Percentiles rank a stretch among this genome's conserved stretches.
Conservation (phyloP, 805 yeast species). For the Wickerhamomyces mucosus region DNA sequence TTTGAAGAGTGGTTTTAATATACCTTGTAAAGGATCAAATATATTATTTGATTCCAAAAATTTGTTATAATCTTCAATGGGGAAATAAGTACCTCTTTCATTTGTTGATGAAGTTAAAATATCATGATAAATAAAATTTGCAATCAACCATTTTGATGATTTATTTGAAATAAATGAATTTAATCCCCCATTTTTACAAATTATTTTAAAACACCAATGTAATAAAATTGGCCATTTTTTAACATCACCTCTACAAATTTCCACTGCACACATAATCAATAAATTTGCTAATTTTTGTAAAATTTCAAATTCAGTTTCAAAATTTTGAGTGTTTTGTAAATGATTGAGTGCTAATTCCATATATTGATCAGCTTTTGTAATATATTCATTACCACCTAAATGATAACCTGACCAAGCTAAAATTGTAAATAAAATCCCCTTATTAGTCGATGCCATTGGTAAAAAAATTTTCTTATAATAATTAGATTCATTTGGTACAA, state of each 20-base stretch:
- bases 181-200: slow-evolving; percentile 55
- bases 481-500: slow-evolving; percentile 39
- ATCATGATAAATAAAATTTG: slow-evolving; percentile 78
- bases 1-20: slow-evolving; percentile 58
- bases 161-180: slow-evolving; percentile 34
- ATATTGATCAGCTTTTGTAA: slow-evolving; percentile 38
- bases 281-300: slow-evolving; percentile 49
- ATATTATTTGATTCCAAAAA: slow-evolving; percentile 21
- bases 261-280: slow-evolving; percentile 66
- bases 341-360: slow-evolving; percentile 34
- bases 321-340: slow-evolving; percentile 27
- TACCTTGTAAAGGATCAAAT: slow-evolving; percentile 64
- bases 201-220: slow-evolving; percentile 54
- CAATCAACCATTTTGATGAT: slow-evolving; percentile 60
- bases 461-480: slow-evolving; percentile 43
- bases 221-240: slow-evolving; percentile 63
- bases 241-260: slow-evolving; percentile 77
- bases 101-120: slow-evolving; percentile 53
- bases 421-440: slow-evolving; percentile 39
- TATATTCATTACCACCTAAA: slow-evolving; percentile 26
- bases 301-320: slow-evolving; percentile 15
- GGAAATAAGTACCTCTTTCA: slow-evolving; percentile 57
- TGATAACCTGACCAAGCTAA: slow-evolving; percentile 48
- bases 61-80: slow-evolving; percentile 47
- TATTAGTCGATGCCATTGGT: slow-evolving; percentile 40